A percentile compares a stretch with the other conserved stretches of the same genome.
phyloP scores from a whole-genome alignment of 1,284 basidiomycete genomes.

The Cryptococcus depauperatus region DNA sequence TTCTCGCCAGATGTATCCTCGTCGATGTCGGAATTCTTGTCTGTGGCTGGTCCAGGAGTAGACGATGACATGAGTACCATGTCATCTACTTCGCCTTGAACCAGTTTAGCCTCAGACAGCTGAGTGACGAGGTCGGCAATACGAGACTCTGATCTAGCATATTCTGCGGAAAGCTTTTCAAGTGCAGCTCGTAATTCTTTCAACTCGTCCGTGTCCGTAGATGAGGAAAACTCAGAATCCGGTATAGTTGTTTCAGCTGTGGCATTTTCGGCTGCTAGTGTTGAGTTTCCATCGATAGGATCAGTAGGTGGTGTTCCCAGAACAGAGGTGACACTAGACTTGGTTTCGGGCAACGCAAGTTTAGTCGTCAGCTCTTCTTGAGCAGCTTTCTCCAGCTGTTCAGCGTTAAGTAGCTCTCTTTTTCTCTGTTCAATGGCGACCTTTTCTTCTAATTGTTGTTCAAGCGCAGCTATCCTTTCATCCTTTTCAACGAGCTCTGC shows the following conservation, averaged over 20 bases:
- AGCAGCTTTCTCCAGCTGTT: constrained; percentile 10
- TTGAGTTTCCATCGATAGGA: neutral
- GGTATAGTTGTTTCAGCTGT: neutral
- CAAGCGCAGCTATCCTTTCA: constrained; percentile 61
- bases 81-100: constrained; percentile 28
- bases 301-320: constrained; percentile 6
- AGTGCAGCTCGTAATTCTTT: constrained; percentile 60
- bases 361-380: constrained; percentile 12
- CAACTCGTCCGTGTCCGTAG: neutral
- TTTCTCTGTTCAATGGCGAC: constrained; percentile 42
- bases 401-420: constrained; percentile 51
- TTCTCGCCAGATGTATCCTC: constrained; percentile 2
- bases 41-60: neutral
- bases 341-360: constrained; percentile 5
- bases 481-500: constrained; percentile 75
- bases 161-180: constrained; percentile 66
- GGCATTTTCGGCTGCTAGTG: neutral
- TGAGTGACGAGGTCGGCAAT: constrained; percentile 78
- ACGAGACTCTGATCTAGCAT: constrained; percentile 67
- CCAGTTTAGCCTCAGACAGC: constrained; percentile 68
- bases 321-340: neutral
- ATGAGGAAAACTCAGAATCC: too few species aligned
- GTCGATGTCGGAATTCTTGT: neutral
- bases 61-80: constrained; percentile 14
- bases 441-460: constrained; percentile 54